These are phyloP conservation scores for Calocybe cyanea DNA, from an alignment of 768 basidiomycete species.

Conservation along the genomic window DNA sequence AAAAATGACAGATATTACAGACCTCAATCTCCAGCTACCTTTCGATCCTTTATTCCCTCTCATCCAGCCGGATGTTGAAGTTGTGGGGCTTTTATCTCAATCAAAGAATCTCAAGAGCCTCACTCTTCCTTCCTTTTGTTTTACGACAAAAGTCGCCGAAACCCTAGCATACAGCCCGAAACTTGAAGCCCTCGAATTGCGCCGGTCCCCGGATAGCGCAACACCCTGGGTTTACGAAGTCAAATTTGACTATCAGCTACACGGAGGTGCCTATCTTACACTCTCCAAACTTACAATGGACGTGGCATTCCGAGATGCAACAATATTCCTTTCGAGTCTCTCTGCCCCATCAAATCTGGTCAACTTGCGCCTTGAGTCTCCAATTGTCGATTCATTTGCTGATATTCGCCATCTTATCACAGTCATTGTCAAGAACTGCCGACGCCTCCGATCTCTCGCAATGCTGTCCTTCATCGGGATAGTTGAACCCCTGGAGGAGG, in stretches of 20 bases:
- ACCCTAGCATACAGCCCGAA: conserved; percentile 38
- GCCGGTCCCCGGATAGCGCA: conserved; percentile 40
- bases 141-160: conserved; percentile 45
- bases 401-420: conserved; percentile 39
- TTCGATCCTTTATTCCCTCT: conserved; percentile 15
- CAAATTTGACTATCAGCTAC: conserved; percentile 38
- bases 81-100: conserved; percentile 1
- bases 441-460: conserved; percentile 38
- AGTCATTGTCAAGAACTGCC: conserved; percentile 46
- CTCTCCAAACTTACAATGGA: conserved; percentile 51
- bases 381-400: conserved; percentile 37
- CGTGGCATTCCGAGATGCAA: conserved; percentile 37
- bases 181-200: conserved; percentile 50
- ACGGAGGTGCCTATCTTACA: conserved; percentile 48
- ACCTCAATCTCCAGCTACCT: conserved; percentile 42
- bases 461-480: conserved; percentile 31
- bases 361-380: conserved; percentile 47
- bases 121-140: conserved; percentile 47
- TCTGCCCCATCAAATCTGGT: conserved; percentile 49
- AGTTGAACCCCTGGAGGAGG: background rate
- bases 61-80: too few relatives aligned
- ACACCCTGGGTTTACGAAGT: too few relatives aligned
- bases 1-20: conserved; percentile 48
- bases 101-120: conserved; percentile 44
- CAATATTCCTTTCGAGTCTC: conserved; percentile 37